Evolutionary conservation across 257 asterid species (phyloP), one percentile per base, ranked within the genome.

Genomic region (Nicotiana knightiana): DNA sequence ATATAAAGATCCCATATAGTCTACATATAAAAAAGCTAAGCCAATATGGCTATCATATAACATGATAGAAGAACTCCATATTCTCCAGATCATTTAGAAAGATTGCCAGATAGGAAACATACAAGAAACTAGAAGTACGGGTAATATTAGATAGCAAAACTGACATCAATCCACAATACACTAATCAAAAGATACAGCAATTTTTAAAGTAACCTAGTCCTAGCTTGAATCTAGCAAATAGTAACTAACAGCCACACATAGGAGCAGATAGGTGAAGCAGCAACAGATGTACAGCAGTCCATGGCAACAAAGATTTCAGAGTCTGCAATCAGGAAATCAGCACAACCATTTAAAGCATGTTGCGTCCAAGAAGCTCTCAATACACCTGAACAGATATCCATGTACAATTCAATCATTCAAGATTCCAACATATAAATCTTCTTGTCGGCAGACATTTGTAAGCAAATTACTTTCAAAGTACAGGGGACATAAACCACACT

Each of bases 251-350:
- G 90, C 90, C 93, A 94, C 84, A 90, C 83, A 89, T 80, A 84
- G 90, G 88, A 86, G 91, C 93, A 93, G 94, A 92, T 89, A 93
- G 89, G 91, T 89, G 97, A 91, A 90, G 97, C 98, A 92, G 96
- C 98, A 92, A 95, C 95, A 93, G 97, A 89, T 90, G 92, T 89
- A 91, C 90, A 92, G 97, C 97, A 94, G 92, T 89, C 93, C 97
- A 90, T 88, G 88, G 71, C 92, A 91, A 94, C 90, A 93, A 91
- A 94, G 97, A 91, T 90, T 85, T 91, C 95, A 94, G 67, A 87
- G 92, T 92, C 97, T 90, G 97, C 93, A 92, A 90, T 89, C 93
- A 95, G 89, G 91, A 87, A 92, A 92, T 93, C 97, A 94, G 93
- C 97, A 94, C 84, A 91, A 92, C 94, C 98, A 95, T 90, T 89